Evolutionary conservation across 164 flowering plant species (phyloP), one percentile per base, ranked within the genome.

Genomic region (Litsea cubeba): DNA sequence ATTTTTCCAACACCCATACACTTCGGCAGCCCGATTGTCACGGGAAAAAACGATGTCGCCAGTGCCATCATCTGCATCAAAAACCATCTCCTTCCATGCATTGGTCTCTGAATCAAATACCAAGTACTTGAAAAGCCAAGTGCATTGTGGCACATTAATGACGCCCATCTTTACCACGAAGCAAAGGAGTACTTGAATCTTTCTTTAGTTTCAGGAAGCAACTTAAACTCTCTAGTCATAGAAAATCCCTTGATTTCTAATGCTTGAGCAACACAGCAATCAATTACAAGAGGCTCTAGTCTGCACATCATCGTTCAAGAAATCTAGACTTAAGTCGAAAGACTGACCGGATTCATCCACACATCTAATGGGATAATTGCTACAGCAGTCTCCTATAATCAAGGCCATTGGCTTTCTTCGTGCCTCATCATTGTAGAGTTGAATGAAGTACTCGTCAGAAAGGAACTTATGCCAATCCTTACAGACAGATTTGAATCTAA

Each of bases 261-360:
- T 72, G 73, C 97, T 92, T n/a, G 93, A 87, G 77, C 96, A 94
- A 81, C 97, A 92, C 78, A 94, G 78, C 80, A 94, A 82, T 3
- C 98, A 97, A 87, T 91, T 92, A 78, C 95, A 94, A 1, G 95
- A 94, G 5, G 97, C 95, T 68, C 96, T 86, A 69, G 92, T 79
- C 64, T 82, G 90, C 15, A 94, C 95, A 66, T 94, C 86, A 72
- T 91, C 97, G 10, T 80, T 85, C 78, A 94, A 76, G 76, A 94
- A 94, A 80, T 82, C 90, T 75, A 91, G 89, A 81, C 50, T 81
- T 83, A 12, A 78, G 46, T 8, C 11, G 2, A 40, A 5, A 30
- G 35, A 4, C 35, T 3, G 35, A 30, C 35, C 5, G 6, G 35
- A 30, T 30, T 30, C 35, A 30, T 30, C 35, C 35, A 30, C 35